phyloP scores from a whole-genome alignment of 2,329 filamentous ascomycete genomes.

The Neoarthrinium moseri region DNA sequence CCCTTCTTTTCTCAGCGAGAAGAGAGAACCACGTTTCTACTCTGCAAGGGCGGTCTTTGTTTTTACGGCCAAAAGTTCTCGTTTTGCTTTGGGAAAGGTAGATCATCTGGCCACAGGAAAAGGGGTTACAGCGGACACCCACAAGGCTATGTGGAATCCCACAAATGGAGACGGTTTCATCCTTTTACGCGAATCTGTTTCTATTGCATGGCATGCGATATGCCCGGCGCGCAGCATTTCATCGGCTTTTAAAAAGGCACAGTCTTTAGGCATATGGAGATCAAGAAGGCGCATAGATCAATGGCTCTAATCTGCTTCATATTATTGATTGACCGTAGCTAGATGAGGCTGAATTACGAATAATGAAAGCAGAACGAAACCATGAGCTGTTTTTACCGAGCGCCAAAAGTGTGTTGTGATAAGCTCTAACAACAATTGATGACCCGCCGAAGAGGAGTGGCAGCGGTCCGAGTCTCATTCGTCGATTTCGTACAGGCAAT shows the following conservation, averaged over 20 bases:
- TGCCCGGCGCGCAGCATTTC: constrained; percentile 7
- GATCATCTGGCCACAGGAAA: not conserved
- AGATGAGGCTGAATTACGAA: constrained; percentile 5
- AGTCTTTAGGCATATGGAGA: not conserved
- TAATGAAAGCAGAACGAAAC: too few species aligned
- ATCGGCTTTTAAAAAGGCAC: not conserved
- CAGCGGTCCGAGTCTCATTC: too few species aligned
- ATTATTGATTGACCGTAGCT: not conserved
- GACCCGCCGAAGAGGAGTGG: too few species aligned
- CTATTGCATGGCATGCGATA: constrained; percentile 2
- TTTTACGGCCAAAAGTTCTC: constrained; percentile 1
- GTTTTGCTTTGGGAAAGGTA: constrained; percentile 1
- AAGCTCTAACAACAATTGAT: too few species aligned
- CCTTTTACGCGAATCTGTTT: constrained; percentile 1
- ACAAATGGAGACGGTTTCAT: not conserved
- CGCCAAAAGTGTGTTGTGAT: too few species aligned
- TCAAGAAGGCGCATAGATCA: not conserved
- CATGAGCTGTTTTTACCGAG: too few species aligned
- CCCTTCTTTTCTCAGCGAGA: too few species aligned
- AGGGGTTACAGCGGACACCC: not conserved
- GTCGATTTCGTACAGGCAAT: not conserved
- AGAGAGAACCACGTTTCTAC: too few species aligned
- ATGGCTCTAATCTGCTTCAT: not conserved
- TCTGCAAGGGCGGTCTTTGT: too few species aligned
- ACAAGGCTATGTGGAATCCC: constrained; percentile 1